Percentiles rank a stretch among this genome's conserved stretches.
phyloP scores from a whole-genome alignment of 1,284 basidiomycete species.

The Ceratobasidium sp. region DNA sequence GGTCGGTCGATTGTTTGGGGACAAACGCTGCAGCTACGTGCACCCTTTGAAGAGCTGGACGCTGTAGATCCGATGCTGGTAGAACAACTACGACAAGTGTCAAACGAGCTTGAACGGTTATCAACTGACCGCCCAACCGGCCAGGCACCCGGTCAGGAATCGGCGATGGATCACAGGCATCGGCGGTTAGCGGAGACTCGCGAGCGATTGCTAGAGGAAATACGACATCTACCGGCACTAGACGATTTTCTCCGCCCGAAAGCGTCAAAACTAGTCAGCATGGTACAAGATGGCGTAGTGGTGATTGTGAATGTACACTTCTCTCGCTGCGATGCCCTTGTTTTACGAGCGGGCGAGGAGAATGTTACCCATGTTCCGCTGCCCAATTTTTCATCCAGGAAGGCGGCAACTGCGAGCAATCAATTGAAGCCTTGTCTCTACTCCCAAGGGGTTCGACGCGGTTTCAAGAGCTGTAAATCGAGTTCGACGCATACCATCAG shows the following conservation, averaged over 20 bases:
- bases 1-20: slow-evolving; percentile 13
- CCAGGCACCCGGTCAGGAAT: neutral
- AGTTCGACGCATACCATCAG: too few species aligned
- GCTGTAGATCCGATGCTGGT: neutral
- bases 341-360: too few species aligned
- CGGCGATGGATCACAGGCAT: neutral
- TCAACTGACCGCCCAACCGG: neutral
- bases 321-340: neutral
- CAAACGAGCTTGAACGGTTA: neutral
- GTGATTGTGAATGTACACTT: neutral
- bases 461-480: too few species aligned
- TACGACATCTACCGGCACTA: neutral
- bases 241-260: neutral
- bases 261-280: neutral
- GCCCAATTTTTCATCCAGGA: too few species aligned
- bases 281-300: neutral
- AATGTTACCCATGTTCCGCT: too few species aligned
- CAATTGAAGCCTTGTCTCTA: too few species aligned
- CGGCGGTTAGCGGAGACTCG: neutral
- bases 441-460: too few species aligned
- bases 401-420: too few species aligned
- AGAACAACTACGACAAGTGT: neutral
- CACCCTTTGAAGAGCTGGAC: neutral
- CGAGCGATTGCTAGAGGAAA: neutral
- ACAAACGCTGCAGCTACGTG: slow-evolving; percentile 8